These are phyloP conservation scores for Mycena capillaripes DNA, from an alignment of 768 basidiomycete genomes.

Conservation along the genomic window DNA sequence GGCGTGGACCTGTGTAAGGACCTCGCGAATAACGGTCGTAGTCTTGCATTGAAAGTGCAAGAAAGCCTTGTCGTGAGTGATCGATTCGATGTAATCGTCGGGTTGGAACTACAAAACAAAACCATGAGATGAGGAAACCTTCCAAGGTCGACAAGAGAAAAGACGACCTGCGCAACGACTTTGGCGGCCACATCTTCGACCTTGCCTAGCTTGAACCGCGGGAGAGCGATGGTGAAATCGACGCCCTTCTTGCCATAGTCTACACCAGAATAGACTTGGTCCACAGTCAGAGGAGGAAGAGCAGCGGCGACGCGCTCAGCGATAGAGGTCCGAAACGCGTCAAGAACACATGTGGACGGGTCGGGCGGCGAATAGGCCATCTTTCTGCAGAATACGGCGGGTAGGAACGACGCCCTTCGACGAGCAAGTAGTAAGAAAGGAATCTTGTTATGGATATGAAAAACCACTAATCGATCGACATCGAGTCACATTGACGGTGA, in stretches of 20 bases:
- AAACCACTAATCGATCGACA: conserved; percentile 24
- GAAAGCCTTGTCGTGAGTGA: conserved; percentile 82
- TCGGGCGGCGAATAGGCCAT: conserved; percentile 61
- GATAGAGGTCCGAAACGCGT: conserved; percentile 86
- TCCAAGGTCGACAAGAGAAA: conserved; percentile 12
- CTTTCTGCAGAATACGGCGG: conserved; percentile 21
- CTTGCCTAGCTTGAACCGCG: conserved; percentile 92
- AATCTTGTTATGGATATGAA: not conserved
- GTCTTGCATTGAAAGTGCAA: conserved; percentile 85
- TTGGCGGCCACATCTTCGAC: conserved; percentile 82
- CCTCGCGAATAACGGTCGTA: conserved; percentile 70
- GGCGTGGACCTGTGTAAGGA: conserved; percentile 82
- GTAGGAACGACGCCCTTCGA: not conserved
- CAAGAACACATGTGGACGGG: conserved; percentile 76
- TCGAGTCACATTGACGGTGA: conserved; percentile 15
- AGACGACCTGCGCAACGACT: conserved; percentile 76
- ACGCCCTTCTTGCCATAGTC: conserved; percentile 95
- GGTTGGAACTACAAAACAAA: conserved; percentile 77
- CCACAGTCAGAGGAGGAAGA: conserved; percentile 73
- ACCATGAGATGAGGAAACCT: not conserved
- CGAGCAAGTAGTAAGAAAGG: conserved; percentile 16
- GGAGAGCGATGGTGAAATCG: conserved; percentile 92
- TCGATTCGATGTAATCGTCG: conserved; percentile 81
- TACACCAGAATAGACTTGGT: conserved; percentile 87
- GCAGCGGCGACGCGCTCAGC: conserved; percentile 79